Conservation (phyloP, 139 green algal species). For the Chlamydomonas eustigma region DNA sequence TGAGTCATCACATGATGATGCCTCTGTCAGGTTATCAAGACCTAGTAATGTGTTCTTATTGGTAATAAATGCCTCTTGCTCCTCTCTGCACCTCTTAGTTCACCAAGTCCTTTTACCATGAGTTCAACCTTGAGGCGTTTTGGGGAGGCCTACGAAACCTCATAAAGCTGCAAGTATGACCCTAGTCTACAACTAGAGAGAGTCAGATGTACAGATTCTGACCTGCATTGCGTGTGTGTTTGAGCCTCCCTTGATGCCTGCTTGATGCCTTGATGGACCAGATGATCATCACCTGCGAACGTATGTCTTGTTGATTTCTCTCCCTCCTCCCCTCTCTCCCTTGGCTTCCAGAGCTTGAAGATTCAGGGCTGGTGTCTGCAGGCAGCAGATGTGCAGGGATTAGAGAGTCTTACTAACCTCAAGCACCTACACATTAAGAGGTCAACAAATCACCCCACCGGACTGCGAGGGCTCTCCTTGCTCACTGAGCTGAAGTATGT, state of each 20-base stretch:
- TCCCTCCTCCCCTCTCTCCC: background rate
- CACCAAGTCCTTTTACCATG: background rate
- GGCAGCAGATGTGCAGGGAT: background rate
- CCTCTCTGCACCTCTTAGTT: background rate
- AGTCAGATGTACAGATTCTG: too few species aligned
- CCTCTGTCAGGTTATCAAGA: background rate
- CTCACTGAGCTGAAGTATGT: slow-evolving; percentile 10
- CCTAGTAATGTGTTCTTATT: background rate
- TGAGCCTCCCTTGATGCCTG: too few species aligned
- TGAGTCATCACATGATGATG: background rate
- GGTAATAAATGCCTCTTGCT: background rate
- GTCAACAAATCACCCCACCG: slow-evolving; percentile 6
- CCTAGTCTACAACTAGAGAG: too few species aligned
- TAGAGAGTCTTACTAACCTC: slow-evolving; percentile 3
- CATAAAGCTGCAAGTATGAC: background rate
- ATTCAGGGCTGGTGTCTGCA: background rate
- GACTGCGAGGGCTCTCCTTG: background rate
- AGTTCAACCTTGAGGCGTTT: background rate
- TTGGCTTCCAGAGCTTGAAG: background rate
- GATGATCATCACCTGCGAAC: too few species aligned
- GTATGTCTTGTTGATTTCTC: background rate
- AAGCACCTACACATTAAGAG: slow-evolving; percentile 8
- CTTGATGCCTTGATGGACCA: too few species aligned
- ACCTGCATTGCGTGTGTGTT: too few species aligned
- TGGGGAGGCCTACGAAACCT: background rate